phyloP scores from a whole-genome alignment of 2,329 filamentous ascomycete genomes.

The Alternaria viburni region DNA sequence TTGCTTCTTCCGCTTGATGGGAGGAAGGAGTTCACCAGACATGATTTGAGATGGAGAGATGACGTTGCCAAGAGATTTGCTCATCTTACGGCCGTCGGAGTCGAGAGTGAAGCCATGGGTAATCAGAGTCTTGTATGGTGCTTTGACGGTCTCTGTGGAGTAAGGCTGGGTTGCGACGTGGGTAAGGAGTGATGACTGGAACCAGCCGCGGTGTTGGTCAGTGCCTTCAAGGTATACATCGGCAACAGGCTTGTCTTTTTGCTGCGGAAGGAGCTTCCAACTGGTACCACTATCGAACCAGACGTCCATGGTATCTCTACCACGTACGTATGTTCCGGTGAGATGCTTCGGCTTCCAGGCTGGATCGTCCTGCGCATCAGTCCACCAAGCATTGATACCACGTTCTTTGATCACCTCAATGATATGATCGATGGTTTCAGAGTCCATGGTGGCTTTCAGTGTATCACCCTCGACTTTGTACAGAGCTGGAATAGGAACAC shows the following conservation, averaged over 20 bases:
- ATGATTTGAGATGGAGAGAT: slow-evolving; percentile 84
- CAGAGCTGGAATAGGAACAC: slow-evolving; percentile 91
- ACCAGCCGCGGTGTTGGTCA: slow-evolving; percentile 98
- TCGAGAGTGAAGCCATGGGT: slow-evolving; percentile 97
- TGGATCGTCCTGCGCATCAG: slow-evolving; percentile 74
- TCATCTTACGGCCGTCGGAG: slow-evolving; percentile 94
- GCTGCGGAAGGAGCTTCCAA: slow-evolving; percentile 66
- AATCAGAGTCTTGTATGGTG: slow-evolving; percentile 88
- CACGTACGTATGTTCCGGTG: slow-evolving; percentile 69
- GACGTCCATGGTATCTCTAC: slow-evolving; percentile 97
- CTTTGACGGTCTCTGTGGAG: slow-evolving; percentile 40
- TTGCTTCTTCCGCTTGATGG: slow-evolving; percentile 67
- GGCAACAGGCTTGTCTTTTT: slow-evolving; percentile 58
- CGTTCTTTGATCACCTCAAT: slow-evolving; percentile 77
- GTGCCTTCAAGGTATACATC: slow-evolving; percentile 94
- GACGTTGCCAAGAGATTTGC: slow-evolving; percentile 92
- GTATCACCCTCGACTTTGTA: slow-evolving; percentile 71
- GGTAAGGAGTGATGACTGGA: slow-evolving; percentile 93
- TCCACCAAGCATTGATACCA: slow-evolving; percentile 95
- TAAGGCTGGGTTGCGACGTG: slow-evolving; percentile 69
- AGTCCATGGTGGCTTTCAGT: slow-evolving; percentile 74
- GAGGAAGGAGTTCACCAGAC: slow-evolving; percentile 77
- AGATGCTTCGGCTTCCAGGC: slow-evolving; percentile 77
- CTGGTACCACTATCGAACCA: slow-evolving; percentile 99
- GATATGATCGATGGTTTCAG: slow-evolving; percentile 82